A percentile compares a stretch with the other conserved stretches of the same genome.
Evolutionary conservation across 495 filamentous ascomycete genomes (phyloP).

Genomic region (Pyronema domesticum): DNA sequence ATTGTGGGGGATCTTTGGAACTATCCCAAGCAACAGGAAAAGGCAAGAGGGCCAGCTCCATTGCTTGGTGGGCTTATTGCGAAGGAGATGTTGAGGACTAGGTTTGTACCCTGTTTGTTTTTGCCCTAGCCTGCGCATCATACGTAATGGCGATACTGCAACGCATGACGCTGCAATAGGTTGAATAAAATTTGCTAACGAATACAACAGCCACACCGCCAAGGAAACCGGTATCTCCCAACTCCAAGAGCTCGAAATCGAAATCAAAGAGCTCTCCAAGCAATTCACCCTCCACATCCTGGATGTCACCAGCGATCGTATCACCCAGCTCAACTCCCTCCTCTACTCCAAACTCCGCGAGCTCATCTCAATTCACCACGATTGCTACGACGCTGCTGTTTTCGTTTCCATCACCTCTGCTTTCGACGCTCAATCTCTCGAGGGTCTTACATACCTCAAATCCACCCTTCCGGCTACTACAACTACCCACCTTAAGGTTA

Average conservation of each 20-base stretch:
- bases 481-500: not conserved
- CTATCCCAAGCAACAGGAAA: not conserved
- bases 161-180: no score
- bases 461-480: not conserved
- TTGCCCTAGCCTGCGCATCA: not conserved
- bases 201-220: slow-evolving; percentile 4
- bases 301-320: slow-evolving; percentile 19
- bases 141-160: not conserved
- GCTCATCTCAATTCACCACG: slow-evolving; percentile 8
- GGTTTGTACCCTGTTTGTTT: not conserved
- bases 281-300: slow-evolving; percentile 18
- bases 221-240: slow-evolving; percentile 19
- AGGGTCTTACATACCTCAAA: not conserved
- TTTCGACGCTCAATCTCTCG: not conserved
- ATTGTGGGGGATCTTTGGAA: slow-evolving; percentile 18
- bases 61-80: slow-evolving; percentile 1
- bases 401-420: not conserved
- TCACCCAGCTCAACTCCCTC: slow-evolving; percentile 7
- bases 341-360: slow-evolving; percentile 5
- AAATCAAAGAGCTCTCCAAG: slow-evolving; percentile 21
- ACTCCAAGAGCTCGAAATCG: slow-evolving; percentile 18
- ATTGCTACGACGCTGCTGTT: not conserved
- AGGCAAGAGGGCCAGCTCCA: not conserved
- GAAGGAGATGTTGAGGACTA: not conserved
- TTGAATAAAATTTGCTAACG: not conserved